Evolutionary conservation across 331 rosid species (phyloP).

Genomic region (Prunus yedoensis): DNA sequence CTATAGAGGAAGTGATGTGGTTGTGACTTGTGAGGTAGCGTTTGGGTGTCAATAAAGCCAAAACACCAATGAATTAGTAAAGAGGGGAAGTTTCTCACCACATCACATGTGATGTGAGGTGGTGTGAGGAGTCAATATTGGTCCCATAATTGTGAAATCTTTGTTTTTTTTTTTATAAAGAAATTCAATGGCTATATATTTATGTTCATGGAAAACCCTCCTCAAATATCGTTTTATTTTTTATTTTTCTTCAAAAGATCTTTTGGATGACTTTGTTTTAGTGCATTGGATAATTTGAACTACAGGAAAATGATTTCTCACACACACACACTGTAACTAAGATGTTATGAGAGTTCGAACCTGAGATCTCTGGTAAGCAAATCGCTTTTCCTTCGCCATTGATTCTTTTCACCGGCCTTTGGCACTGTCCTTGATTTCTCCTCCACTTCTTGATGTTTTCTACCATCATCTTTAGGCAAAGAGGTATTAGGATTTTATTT

Average conservation of each 20-base stretch:
- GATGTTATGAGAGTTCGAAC: no score
- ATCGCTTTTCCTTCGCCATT: no score
- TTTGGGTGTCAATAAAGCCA: background rate
- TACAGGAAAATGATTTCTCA: no score
- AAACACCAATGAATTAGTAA: background rate
- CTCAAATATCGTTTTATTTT: background rate
- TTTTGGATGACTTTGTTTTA: background rate
- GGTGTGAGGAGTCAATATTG: background rate
- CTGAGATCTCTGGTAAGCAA: accelerated
- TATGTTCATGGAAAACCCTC: background rate
- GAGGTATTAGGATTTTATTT: no score
- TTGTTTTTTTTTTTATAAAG: background rate
- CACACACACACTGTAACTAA: no score
- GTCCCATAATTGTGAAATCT: conserved; percentile 1
- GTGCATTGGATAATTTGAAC: no score
- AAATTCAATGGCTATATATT: background rate
- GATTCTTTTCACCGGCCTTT: no score
- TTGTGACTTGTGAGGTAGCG: background rate
- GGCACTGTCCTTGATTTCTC: no score
- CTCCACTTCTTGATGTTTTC: no score
- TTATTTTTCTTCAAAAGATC: background rate
- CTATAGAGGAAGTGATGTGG: background rate
- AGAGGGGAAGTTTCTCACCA: background rate
- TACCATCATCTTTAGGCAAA: no score
- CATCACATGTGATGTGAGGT: no score